Evolutionary conservation across 192 early-diverging fungal species (phyloP).

Genomic region (Linnemannia exigua): DNA sequence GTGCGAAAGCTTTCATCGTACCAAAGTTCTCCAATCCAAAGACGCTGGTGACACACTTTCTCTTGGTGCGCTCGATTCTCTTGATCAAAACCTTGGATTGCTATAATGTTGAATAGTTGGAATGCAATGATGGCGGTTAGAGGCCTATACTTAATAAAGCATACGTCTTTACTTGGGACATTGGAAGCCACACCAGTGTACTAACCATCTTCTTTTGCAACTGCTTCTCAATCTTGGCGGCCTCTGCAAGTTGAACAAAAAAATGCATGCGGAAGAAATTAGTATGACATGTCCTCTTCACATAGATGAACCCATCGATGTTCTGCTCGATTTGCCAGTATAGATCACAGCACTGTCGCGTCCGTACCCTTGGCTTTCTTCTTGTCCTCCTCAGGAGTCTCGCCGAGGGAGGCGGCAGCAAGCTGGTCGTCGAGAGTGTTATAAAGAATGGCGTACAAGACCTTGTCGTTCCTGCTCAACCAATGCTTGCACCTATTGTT

Average conservation of each 20-base stretch:
- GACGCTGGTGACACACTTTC: conserved; percentile 92
- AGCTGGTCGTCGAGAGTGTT: conserved; percentile 49
- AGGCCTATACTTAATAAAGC: neutral
- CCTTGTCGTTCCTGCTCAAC: conserved; percentile 49
- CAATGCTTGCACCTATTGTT: conserved; percentile 50
- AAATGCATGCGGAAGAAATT: neutral
- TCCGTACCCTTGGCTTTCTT: conserved; percentile 62
- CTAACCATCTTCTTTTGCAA: conserved; percentile 82
- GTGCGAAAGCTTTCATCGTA: conserved; percentile 40
- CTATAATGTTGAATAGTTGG: conserved; percentile 23
- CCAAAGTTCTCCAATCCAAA: conserved; percentile 92
- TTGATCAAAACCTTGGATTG: conserved; percentile 85
- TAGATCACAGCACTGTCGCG: neutral
- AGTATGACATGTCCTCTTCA: neutral
- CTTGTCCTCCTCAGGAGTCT: conserved; percentile 45
- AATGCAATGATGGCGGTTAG: neutral
- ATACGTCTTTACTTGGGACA: neutral
- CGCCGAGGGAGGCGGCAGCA: conserved; percentile 34
- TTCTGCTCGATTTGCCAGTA: neutral
- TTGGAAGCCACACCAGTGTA: neutral
- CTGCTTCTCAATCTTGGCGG: conserved; percentile 83
- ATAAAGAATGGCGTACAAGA: conserved; percentile 29
- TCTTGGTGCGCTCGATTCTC: conserved; percentile 90
- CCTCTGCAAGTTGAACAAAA: conserved; percentile 62
- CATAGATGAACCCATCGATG: neutral